Percentiles rank a stretch among this genome's conserved stretches.
These are phyloP conservation scores for Phytophthora lateralis DNA, from an alignment of 352 stramenopile genomes.

Conservation along the genomic window DNA sequence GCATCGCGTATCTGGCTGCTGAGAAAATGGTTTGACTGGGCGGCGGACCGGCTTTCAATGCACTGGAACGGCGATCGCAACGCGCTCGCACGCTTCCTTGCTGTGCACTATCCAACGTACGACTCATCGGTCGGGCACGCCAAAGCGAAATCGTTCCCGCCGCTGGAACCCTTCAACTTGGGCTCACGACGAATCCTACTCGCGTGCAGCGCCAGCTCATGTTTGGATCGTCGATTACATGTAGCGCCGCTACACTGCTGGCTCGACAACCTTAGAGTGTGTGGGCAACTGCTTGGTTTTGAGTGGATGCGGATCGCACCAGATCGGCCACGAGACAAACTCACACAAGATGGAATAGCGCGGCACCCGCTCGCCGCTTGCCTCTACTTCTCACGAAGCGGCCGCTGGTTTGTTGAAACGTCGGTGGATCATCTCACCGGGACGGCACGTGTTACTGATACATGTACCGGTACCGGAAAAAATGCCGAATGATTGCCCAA, in stretches of 20 bases:
- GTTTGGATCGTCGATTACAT: background rate
- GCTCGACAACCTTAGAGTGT: too few relatives aligned
- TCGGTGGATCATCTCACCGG: too few relatives aligned
- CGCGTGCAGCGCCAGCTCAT: background rate
- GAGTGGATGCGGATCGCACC: too few relatives aligned
- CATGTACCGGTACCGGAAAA: too few relatives aligned
- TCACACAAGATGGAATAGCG: background rate
- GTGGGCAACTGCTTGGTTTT: too few relatives aligned
- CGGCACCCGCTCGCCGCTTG: too few relatives aligned
- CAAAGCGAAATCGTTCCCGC: constrained; percentile 17
- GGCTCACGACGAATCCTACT: constrained; percentile 1
- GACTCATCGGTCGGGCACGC: constrained; percentile 8
- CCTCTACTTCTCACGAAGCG: too few relatives aligned
- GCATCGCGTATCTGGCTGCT: constrained; percentile 17
- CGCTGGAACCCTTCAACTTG: constrained; percentile 27
- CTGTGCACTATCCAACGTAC: constrained; percentile 14
- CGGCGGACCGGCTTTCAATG: constrained; percentile 20
- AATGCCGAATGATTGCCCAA: too few relatives aligned
- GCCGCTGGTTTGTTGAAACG: too few relatives aligned
- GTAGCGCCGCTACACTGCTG: background rate
- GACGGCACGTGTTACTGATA: too few relatives aligned
- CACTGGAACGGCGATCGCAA: constrained; percentile 20
- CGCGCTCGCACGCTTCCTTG: background rate
- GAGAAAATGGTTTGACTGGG: constrained; percentile 15
- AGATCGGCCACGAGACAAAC: background rate